These are phyloP conservation scores for Cryptosporidium meleagridis DNA, from an alignment of 169 alveolate genomes.

Conservation along the genomic window DNA sequence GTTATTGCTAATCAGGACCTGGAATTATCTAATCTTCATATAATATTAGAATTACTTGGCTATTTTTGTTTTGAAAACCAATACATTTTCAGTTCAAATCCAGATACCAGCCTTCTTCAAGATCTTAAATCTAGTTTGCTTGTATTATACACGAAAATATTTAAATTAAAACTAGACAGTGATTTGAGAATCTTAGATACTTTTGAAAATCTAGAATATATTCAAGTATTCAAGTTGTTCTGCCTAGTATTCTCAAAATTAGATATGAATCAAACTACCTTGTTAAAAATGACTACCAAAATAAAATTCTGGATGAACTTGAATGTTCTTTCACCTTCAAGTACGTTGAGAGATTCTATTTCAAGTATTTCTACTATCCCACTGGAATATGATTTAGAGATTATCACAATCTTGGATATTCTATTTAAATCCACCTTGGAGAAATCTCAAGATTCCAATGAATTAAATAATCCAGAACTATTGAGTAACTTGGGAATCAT, in stretches of 20 bases:
- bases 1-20: neutral
- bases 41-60: neutral
- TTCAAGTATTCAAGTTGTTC: conserved; percentile 6
- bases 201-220: conserved; percentile 2
- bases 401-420: conserved; percentile 4
- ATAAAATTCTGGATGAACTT: conserved; percentile 7
- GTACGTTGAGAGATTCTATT: neutral
- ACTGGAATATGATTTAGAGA: conserved; percentile 14
- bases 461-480: neutral
- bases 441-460: neutral
- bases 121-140: neutral
- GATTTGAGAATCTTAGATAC: too few relatives aligned
- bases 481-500: neutral
- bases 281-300: neutral
- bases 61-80: neutral
- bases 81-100: too few relatives aligned
- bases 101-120: neutral
- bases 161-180: too few relatives aligned
- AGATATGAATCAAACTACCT: neutral
- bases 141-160: too few relatives aligned
- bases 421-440: neutral
- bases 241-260: neutral
- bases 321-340: neutral
- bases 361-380: conserved; percentile 6
- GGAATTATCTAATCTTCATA: neutral